Percentiles rank a stretch among this genome's conserved stretches.
Conservation (phyloP, 2,329 filamentous ascomycete species). For the Aspergillus viridinutans region DNA sequence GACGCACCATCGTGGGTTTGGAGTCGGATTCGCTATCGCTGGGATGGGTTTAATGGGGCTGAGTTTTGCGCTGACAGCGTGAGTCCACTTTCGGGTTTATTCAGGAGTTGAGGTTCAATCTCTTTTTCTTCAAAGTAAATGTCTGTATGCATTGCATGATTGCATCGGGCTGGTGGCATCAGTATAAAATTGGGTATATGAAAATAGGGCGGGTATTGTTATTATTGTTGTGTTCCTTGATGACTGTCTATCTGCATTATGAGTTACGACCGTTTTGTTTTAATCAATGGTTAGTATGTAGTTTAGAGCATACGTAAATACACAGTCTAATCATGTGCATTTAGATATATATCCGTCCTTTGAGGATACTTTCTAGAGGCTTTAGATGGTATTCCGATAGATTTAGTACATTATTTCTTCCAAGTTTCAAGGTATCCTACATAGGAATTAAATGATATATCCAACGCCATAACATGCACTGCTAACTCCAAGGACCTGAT, state of each 20-base stretch:
- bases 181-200: background rate
- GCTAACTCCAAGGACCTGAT: background rate
- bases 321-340: background rate
- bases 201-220: background rate
- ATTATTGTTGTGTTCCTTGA: background rate
- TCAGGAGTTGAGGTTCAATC: background rate
- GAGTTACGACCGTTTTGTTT: background rate
- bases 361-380: background rate
- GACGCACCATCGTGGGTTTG: conserved; percentile 48
- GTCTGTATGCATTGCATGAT: background rate
- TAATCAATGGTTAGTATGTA: background rate
- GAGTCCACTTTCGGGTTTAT: conserved; percentile 6
- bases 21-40: conserved; percentile 36
- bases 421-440: background rate
- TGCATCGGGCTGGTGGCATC: background rate
- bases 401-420: background rate
- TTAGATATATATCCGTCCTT: background rate
- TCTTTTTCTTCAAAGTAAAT: background rate
- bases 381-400: background rate
- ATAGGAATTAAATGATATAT: background rate
- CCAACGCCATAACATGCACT: conserved; percentile 2
- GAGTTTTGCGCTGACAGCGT: conserved; percentile 76
- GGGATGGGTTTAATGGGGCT: conserved; percentile 83
- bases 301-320: background rate
- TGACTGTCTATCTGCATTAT: background rate